Evolutionary conservation across 345 rosid genomes (phyloP).

Genomic region (Eucalyptus melliodora): DNA sequence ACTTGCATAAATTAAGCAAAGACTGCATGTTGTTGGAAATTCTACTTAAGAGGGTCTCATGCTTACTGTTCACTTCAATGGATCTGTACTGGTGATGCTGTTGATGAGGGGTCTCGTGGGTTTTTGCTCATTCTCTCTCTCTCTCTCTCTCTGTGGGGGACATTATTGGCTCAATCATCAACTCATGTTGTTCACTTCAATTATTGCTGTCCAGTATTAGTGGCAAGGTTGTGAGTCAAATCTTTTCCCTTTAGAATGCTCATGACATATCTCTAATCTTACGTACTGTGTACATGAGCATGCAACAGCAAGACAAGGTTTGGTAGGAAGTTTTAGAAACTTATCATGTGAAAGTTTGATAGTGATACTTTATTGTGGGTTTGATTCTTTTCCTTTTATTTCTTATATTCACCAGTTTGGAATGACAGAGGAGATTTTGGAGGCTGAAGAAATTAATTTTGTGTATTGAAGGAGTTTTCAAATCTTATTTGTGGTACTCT

Average conservation of each 20-base stretch:
- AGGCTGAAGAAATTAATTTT: neutral
- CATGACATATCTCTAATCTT: neutral
- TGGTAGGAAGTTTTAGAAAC: neutral
- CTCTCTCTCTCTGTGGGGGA: neutral
- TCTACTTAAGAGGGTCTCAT: neutral
- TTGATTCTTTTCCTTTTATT: neutral
- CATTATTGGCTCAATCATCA: neutral
- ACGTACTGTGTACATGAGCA: neutral
- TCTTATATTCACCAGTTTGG: neutral
- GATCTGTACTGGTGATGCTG: neutral
- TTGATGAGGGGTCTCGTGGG: neutral
- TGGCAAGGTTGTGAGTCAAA: neutral
- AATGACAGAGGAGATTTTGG: neutral
- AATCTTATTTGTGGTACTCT: neutral
- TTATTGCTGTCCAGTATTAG: neutral
- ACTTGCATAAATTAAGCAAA: neutral
- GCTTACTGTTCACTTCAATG: neutral
- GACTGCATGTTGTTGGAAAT: neutral
- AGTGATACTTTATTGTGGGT: neutral
- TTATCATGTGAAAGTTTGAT: neutral
- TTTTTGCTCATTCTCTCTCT: neutral
- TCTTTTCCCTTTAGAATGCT: neutral
- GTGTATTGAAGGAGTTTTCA: neutral
- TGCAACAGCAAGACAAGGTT: neutral
- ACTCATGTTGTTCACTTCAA: neutral